Base-by-base conservation (phyloP, 1,284 basidiomycete species). In the Pseudozyma hubeiensis region DNA sequence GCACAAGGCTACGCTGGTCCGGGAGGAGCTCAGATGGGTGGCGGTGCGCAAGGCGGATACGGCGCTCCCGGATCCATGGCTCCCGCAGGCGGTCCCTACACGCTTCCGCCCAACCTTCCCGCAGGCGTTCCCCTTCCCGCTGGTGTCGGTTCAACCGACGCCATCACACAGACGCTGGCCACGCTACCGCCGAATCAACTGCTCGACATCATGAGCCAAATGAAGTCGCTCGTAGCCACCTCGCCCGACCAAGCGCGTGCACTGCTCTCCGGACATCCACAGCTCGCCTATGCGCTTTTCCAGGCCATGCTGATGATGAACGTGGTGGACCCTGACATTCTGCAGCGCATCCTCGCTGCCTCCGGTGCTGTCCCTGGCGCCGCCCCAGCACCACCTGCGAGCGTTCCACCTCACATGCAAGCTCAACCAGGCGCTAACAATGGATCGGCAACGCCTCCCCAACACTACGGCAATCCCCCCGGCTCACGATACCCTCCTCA, bases 241-340 rank as follows among this genome's bases (percentile, higher is more conserved):
- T 91, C 94, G 69, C 94, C 95, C 3, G 94, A 97, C 44, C 91
- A 95, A 86, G 95, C 96, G 35, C 88, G 91, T 49, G 87, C 89
- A 5, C 86, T 99, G 37, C 88, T 99, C 35, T 87, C 90, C 9
- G 87, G 89, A 8, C 91, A 97, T 79, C 96, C 97, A 14, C 96
- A 99, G 86, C 88, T 97, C 16, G 91, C 94, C 3, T 99, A 98
- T 83, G 96, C 96, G 0, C 88, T 99, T 17, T 98, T 99, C 87
- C 96, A 98, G 86, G 92, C 93, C 0, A 90, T 99, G 81, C 87
- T 99, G 6, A 87, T 97, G 64, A 93, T 97, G 88, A 93, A 96
- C 82, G 93, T 99, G 29, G 93, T 99, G 49, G 95, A 98, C 77
- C 89, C 92, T 1, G 89, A 89, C 2, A 90, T 97, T 53, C 87